Evolutionary conservation across 805 yeast species (phyloP).

Genomic region (Starmerella sp.): DNA sequence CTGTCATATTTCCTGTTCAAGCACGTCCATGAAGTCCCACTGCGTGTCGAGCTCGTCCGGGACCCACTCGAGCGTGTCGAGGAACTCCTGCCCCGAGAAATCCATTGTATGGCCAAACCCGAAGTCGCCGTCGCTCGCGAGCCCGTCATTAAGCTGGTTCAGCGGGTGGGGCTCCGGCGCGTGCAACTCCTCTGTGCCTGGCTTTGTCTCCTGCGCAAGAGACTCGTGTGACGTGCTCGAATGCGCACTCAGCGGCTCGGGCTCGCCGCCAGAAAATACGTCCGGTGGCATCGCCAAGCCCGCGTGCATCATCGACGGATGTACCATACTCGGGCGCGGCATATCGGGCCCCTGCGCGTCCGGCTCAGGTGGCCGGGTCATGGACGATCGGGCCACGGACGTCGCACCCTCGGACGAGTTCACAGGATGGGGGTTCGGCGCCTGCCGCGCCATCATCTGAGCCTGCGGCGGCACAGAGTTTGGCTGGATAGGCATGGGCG

Average conservation of each 20-base stretch:
- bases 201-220: no score
- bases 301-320: not conserved
- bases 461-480: not conserved
- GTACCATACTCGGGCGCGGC: not conserved
- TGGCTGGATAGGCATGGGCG: not conserved
- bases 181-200: not conserved
- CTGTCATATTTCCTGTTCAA: conserved; percentile 3
- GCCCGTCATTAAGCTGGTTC: not conserved
- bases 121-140: not conserved
- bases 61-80: conserved; percentile 12
- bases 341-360: not conserved
- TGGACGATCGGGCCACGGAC: not conserved
- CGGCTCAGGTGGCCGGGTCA: not conserved
- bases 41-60: conserved; percentile 12
- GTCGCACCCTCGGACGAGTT: not conserved
- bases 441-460: not conserved
- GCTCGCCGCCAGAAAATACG: not conserved
- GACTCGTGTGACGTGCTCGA: not conserved
- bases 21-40: conserved; percentile 18
- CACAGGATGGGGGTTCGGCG: not conserved
- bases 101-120: not conserved
- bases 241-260: not conserved
- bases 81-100: conserved; percentile 6
- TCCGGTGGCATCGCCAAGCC: not conserved
- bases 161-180: not conserved